Evolutionary conservation across 441 rosid species (phyloP), one percentile per base, ranked within the genome.

Genomic region (Bruguiera hainesii): DNA sequence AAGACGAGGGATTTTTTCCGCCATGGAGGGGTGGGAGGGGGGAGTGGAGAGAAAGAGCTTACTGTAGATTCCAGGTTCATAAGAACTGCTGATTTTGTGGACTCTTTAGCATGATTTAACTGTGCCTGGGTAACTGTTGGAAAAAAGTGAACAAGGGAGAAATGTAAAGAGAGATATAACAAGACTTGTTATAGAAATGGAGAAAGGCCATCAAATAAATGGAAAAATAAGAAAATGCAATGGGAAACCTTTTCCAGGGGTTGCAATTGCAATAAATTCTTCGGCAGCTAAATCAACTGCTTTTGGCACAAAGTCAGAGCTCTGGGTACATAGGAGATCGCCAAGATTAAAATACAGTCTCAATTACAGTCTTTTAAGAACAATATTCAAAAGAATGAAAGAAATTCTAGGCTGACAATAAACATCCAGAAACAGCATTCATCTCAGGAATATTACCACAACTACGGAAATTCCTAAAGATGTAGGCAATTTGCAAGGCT

Each of bases 61-160:
- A 95, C 98, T 76, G 90, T 86, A 61, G 97, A 92, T 80, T 95
- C 99, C 72, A 92, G 81, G 77, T 90, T 90, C 98, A 92, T 89
- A 64, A 95, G 74, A 62, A 90, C 88, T 23, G 98, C 90, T 61
- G 98, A 83, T 78, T 83, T 92, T 64, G 96, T 87, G 52, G 98
- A 68, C 71, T 81, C 77, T 76, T 92, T 90, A 20, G 97, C 96
- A 25, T 96, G 97, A 57, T 84, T 79, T 59, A 95, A 84, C 81
- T 89, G 82, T 61, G 58, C 62, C 75, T 71, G 76, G 67, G 79
- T 76, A 79, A 87, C 99, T 86, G 86, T 60, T 49, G 57, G n/a
- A 58, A 28, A 74, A 51, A 31, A 63, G 23, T 2, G 7, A 39
- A 30, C 49, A 64, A 62, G 35, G 4, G 20, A 23, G 8, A 23